Conservation (phyloP, 2,329 filamentous ascomycete species). For the Aspergillus brunneoviolaceus region DNA sequence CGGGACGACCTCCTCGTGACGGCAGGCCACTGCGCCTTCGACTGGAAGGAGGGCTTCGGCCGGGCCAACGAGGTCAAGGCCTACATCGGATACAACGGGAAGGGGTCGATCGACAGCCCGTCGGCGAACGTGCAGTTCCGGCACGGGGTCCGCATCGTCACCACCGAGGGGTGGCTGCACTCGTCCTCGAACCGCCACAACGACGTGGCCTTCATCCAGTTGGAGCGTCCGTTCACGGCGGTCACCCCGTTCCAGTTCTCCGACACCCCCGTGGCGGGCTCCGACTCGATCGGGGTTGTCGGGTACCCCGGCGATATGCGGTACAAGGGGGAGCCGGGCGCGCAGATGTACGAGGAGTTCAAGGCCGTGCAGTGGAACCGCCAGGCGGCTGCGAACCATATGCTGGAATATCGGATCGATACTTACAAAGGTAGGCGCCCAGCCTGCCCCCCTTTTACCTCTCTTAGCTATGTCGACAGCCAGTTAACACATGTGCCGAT, state of each 20-base stretch:
- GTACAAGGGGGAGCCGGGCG: constrained; percentile 1
- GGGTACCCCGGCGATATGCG: neutral
- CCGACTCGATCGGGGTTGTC: neutral
- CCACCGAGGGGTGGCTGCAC: neutral
- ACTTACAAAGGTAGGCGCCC: neutral
- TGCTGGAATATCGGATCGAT: constrained; percentile 2
- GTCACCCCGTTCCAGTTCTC: neutral
- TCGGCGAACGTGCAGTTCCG: constrained; percentile 1
- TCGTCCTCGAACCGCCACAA: neutral
- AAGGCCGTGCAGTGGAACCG: neutral
- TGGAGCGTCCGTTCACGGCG: neutral
- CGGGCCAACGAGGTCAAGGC: neutral
- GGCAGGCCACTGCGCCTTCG: constrained; percentile 2
- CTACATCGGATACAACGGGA: constrained; percentile 3
- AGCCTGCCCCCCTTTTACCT: too few relatives aligned
- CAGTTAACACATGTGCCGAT: neutral
- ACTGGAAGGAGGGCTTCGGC: constrained; percentile 1
- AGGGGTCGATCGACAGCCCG: neutral
- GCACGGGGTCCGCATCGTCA: neutral
- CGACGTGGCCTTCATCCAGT: constrained; percentile 3
- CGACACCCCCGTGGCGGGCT: neutral
- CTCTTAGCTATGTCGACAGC: too few relatives aligned
- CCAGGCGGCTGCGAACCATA: neutral
- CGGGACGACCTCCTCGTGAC: constrained; percentile 1
- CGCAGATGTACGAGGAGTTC: neutral